Conservation (phyloP, 1,284 basidiomycete species). For the Cryptococcus sp. region DNA sequence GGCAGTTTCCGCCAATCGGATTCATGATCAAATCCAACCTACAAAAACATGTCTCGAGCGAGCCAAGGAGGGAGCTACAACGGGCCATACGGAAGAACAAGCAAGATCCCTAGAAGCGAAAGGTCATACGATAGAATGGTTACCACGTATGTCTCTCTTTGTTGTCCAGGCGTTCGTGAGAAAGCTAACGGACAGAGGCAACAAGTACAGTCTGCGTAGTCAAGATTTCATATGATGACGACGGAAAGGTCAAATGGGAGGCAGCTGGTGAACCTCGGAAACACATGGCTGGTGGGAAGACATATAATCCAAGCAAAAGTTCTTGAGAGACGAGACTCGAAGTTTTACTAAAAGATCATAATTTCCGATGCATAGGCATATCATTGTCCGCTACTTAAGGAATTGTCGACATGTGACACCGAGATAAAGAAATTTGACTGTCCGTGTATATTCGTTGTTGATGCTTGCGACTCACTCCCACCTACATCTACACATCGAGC, state of each 20-base stretch:
- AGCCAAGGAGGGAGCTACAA: background rate
- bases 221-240: background rate
- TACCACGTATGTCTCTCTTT: background rate
- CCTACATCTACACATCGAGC: too few relatives aligned
- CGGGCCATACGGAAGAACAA: constrained; percentile 6
- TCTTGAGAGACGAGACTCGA: too few relatives aligned
- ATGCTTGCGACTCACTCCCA: background rate
- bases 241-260: background rate
- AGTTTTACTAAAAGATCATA: too few relatives aligned
- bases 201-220: background rate
- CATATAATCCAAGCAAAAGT: background rate
- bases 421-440: too few relatives aligned
- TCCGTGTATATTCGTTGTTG: background rate
- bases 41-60: background rate
- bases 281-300: background rate
- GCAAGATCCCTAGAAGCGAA: constrained; percentile 5
- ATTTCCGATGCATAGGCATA: too few relatives aligned
- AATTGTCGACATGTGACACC: too few relatives aligned
- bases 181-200: background rate
- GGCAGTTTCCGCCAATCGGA: constrained; percentile 23
- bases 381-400: too few relatives aligned
- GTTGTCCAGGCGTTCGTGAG: background rate
- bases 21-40: constrained; percentile 44
- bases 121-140: constrained; percentile 17
- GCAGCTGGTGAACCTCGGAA: background rate